Percentiles rank a stretch among this genome's conserved stretches.
Conservation (phyloP, 2,329 filamentous ascomycete genomes). For the Exophiala oligosperma region DNA sequence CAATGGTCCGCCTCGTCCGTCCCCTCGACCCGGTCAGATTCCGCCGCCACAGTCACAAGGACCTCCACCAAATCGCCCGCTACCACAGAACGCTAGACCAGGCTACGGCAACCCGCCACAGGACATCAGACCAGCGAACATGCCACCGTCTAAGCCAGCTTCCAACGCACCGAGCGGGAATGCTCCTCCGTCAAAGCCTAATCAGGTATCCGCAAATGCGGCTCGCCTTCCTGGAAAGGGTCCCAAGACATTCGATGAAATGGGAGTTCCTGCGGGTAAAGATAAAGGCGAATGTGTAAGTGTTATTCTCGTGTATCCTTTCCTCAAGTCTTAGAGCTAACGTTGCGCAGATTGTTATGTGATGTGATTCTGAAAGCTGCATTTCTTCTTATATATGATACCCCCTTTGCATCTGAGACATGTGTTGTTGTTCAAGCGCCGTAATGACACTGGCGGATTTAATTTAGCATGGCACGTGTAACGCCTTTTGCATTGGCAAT, state of each 20-base stretch:
- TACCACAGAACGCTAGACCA: conserved; percentile 10
- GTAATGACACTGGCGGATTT: no score
- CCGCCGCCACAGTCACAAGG: conserved; percentile 15
- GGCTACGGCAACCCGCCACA: conserved; percentile 15
- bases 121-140: conserved; percentile 21
- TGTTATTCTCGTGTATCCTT: conserved; percentile 20
- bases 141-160: conserved; percentile 22
- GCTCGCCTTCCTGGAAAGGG: conserved; percentile 60
- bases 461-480: no score
- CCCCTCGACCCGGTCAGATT: conserved; percentile 34
- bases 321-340: background rate
- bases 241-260: conserved; percentile 95
- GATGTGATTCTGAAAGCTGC: background rate
- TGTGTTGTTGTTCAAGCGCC: background rate
- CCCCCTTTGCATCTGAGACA: background rate
- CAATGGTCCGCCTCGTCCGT: conserved; percentile 34
- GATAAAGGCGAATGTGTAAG: conserved; percentile 88
- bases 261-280: conserved; percentile 87
- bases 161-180: conserved; percentile 13
- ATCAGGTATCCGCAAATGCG: conserved; percentile 38
- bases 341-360: conserved; percentile 6
- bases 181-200: conserved; percentile 37
- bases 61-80: conserved; percentile 16
- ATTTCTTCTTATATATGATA: background rate
- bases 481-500: no score